Evolutionary conservation across 164 flowering plant species (phyloP), one percentile per base, ranked within the genome.

Genomic region (Akebia trifoliata): DNA sequence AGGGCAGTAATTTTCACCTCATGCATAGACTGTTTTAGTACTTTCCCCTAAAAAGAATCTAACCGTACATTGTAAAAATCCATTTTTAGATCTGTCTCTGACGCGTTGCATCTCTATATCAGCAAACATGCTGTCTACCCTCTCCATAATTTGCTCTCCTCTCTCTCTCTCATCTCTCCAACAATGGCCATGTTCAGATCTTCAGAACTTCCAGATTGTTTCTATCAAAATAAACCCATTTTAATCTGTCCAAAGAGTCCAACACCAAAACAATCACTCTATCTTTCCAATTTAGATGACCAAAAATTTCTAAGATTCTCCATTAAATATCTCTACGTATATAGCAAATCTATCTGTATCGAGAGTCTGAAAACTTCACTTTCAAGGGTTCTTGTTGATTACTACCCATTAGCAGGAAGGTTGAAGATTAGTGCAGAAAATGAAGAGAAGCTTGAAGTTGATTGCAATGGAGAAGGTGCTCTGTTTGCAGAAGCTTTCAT

Each of bases 391-490:
- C 88, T 92, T 6, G 86, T 81, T 0, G 72, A 79, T n/a, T 92
- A 85, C 76, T 87, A 92, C 67, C 98, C 98, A 3, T 72, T 92
- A 35, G 98, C 98, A 0, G 98, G 98, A 20, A 74, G 98, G 71
- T 39, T 92, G 51, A 79, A 80, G 53, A 17, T 54, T 12, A 60
- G 68, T 28, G 24, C 17, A 4, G 67, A 64, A 4, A 65, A 65
- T 58, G 83, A 82, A 69, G 71, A 70, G 21, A 88, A 84, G 75
- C 82, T 92, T 32, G 82, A 81, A 68, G 70, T 92, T 28, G 89
- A 85, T 20, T 92, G 98, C 45, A 85, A 81, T 66, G 88, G 85
- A 17, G 76, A 85, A 54, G 98, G 98, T 32, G 95, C 94, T 44
- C 60, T 92, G 6, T 85, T 92, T 64, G 86, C 79, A 7, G 94